Evolutionary conservation across 768 basidiomycete species (phyloP), one percentile per base, ranked within the genome.

Genomic region (Xerocomellus dryophilus): DNA sequence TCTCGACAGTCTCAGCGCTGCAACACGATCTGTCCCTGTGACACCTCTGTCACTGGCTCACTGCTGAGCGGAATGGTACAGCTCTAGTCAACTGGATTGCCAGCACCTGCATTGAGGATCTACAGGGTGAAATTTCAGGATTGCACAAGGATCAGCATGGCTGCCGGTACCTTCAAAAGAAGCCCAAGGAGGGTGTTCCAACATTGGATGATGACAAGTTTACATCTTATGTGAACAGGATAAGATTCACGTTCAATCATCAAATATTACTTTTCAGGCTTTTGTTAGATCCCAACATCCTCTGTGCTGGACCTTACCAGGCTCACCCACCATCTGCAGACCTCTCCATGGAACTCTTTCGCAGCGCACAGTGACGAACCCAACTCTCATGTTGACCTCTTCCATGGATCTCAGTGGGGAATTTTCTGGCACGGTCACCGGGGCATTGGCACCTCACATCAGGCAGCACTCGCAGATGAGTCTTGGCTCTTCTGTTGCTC

Each of bases 101-200:
- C 29, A 96, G 96, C 7, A 95, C 93, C 29, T 85, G 94, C 40
- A 78, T 99, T 49, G 97, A 99, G 67, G 97, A 99, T 65, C 76
- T 99, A 21, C 87, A 90, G 61, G 96, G 96, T 54, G 96, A 99
- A 72, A 25, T 25, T 62, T 54, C 62, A 47, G 61, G 61, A 27
- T 59, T 23, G 50, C 32, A 8, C 69, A 93, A 91, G 92, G 71
- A 89, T 92, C 9, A 93, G 93, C 96, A 98, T 71, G 97, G 97
- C 3, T 99, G 97, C 67, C 84, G 97, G 34, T 99, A 98, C 68
- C 75, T 99, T 53, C 97, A 99, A 74, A 98, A 98, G 84, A 98
- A 98, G 74, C 80, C 98, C 21, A 97, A 99, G 82, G 83, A 84
- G 71, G 83, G 93, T 64, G 78, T 90, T 47, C 92, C 88, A 27